Conservation (phyloP, 495 filamentous ascomycete genomes). For the Astrothelium subdiscretum region DNA sequence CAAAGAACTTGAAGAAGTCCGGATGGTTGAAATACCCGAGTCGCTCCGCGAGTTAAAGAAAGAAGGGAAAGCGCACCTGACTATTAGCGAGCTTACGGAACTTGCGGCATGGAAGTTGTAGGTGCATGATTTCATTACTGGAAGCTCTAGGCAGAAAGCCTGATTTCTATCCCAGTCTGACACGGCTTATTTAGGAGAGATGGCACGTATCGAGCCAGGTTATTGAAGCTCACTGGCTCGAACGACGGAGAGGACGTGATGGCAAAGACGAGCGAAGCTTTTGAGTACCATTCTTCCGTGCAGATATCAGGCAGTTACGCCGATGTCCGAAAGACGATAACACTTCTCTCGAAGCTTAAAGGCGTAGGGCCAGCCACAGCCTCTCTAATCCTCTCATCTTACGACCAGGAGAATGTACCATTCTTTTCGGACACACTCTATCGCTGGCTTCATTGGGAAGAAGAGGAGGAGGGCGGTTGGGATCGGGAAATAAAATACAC, state of each 20-base stretch:
- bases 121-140: slow-evolving; percentile 21
- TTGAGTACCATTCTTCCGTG: slow-evolving; percentile 23
- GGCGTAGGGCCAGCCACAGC: slow-evolving; percentile 67
- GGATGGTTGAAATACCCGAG: slow-evolving; percentile 19
- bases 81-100: slow-evolving; percentile 16
- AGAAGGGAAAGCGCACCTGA: slow-evolving; percentile 11
- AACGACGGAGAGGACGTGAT: slow-evolving; percentile 39
- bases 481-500: slow-evolving; percentile 52
- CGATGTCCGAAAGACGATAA: slow-evolving; percentile 28
- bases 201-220: slow-evolving; percentile 55
- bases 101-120: slow-evolving; percentile 75
- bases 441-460: slow-evolving; percentile 45
- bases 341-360: slow-evolving; percentile 40
- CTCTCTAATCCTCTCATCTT: slow-evolving; percentile 54
- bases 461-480: slow-evolving; percentile 29
- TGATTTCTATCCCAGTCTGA: background rate
- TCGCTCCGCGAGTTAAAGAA: slow-evolving; percentile 8
- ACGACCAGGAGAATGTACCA: slow-evolving; percentile 43
- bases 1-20: slow-evolving; percentile 16
- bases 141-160: background rate
- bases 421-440: slow-evolving; percentile 73
- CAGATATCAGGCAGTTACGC: slow-evolving; percentile 38
- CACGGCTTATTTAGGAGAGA: slow-evolving; percentile 39
- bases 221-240: slow-evolving; percentile 52
- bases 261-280: slow-evolving; percentile 37